Conservation (phyloP, 805 yeast species). For the Ogataea nakhonphanomensis region DNA sequence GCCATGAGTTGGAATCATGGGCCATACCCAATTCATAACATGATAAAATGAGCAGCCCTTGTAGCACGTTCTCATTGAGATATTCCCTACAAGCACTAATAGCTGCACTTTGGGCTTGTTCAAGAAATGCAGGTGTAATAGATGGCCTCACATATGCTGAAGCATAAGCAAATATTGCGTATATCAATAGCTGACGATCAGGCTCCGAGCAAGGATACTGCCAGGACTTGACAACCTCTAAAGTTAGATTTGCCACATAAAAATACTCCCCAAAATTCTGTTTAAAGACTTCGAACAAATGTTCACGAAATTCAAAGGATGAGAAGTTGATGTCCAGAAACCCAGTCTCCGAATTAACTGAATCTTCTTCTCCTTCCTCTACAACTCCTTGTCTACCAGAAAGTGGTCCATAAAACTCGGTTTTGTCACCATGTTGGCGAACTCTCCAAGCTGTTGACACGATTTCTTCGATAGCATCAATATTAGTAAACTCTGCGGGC, state of each 20-base stretch:
- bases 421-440: constrained; percentile 25
- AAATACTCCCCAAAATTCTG: constrained; percentile 28
- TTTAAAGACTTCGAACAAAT: constrained; percentile 21
- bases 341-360: constrained; percentile 5
- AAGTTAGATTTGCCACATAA: constrained; percentile 20
- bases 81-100: constrained; percentile 23
- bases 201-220: constrained; percentile 26
- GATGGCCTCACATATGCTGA: constrained; percentile 21
- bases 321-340: constrained; percentile 14
- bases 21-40: constrained; percentile 34
- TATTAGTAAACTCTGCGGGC: constrained; percentile 18
- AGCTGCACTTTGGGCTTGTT: constrained; percentile 26
- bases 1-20: constrained; percentile 33
- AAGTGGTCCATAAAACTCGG: constrained; percentile 36
- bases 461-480: constrained; percentile 32
- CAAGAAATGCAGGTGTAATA: constrained; percentile 13
- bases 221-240: constrained; percentile 28
- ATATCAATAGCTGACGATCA: constrained; percentile 29
- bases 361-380: constrained; percentile 18
- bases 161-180: constrained; percentile 31
- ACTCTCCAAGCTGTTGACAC: constrained; percentile 35
- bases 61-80: constrained; percentile 26
- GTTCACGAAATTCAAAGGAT: constrained; percentile 4
- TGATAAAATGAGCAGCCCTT: constrained; percentile 29
- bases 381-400: constrained; percentile 32